Evolutionary conservation across 2,329 filamentous ascomycete species (phyloP), one percentile per base, ranked within the genome.

Genomic region (Endoconidiophora polonica): DNA sequence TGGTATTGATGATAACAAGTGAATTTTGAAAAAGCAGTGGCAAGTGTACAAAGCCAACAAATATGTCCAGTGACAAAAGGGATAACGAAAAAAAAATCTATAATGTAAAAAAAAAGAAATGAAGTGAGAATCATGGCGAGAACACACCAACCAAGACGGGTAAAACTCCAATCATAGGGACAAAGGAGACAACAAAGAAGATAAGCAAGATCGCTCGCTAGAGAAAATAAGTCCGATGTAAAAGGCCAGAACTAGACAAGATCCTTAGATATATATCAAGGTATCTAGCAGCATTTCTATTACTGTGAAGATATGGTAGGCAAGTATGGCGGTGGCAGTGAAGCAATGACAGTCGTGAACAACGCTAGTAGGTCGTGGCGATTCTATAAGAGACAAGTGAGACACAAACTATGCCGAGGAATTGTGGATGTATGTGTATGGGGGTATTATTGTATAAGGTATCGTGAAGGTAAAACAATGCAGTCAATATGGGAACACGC

Each of bases 91-190:
- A 43, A 48, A 23, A 44, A 16, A 24, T 26, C 29, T 22, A 41
- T 44, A 37, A 52, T 23, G 39, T 33, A 44, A 44, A 48, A 20
- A 20, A 40, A 14, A 47, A 52, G 16, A 38, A 49, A 47, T 26
- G 39, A 16, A 44, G 36, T 36, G 26, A 43, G 12, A 3, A 20
- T 36, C 29, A 45, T 29, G 29, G 29, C 29, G 29, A 33, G 29
- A 33, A 33, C 29, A 33, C 7, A 33, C 12, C 29, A 12, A 33
- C 29, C 29, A 33, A 9, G 29, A 33, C 12, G 9, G 29, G 29
- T 33, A 10, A 33, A 12, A 12, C 9, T 33, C 29, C 7, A 33
- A 33, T 33, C 29, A 33, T 9, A 33, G 29, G 29, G 29, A 33
- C 29, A 33, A 33, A 33, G 10, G 29, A 33, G 29, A 33, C 29